A percentile compares a stretch with the other conserved stretches of the same genome.
Evolutionary conservation across 2,329 filamentous ascomycete genomes (phyloP).

Genomic region (Didymella keratinophila): DNA sequence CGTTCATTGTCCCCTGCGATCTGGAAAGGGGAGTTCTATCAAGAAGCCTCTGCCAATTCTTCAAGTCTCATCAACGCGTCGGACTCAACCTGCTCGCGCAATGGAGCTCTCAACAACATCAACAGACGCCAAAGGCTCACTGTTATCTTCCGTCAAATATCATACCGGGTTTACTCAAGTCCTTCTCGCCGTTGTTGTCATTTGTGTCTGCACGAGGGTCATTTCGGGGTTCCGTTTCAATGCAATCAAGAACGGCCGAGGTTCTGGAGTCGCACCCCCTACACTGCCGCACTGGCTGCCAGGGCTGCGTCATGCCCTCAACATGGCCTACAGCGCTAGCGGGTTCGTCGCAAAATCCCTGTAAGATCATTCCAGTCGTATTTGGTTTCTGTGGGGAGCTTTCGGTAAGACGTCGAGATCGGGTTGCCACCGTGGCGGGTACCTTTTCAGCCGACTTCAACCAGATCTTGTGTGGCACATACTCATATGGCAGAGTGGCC

Average conservation of each 20-base stretch:
- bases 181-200: slow-evolving; percentile 13
- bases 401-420: too few species aligned
- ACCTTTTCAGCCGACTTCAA: too few species aligned
- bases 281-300: slow-evolving; percentile 34
- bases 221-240: slow-evolving; percentile 24
- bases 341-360: slow-evolving; percentile 23
- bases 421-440: too few species aligned
- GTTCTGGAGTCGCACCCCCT: slow-evolving; percentile 19
- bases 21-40: too few species aligned
- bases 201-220: slow-evolving; percentile 25
- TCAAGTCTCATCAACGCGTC: too few species aligned
- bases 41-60: too few species aligned
- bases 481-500: too few species aligned
- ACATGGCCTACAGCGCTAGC: slow-evolving; percentile 24
- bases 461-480: too few species aligned
- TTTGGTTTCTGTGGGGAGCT: too few species aligned
- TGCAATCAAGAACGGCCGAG: slow-evolving; percentile 19
- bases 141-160: not conserved
- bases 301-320: slow-evolving; percentile 26
- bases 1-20: too few species aligned
- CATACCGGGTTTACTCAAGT: slow-evolving; percentile 4
- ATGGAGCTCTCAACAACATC: not conserved
- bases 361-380: slow-evolving; percentile 13
- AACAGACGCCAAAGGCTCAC: not conserved
- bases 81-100: too few species aligned